Conservation (phyloP, 164 flowering plant species). For the Dillenia turbinata region DNA sequence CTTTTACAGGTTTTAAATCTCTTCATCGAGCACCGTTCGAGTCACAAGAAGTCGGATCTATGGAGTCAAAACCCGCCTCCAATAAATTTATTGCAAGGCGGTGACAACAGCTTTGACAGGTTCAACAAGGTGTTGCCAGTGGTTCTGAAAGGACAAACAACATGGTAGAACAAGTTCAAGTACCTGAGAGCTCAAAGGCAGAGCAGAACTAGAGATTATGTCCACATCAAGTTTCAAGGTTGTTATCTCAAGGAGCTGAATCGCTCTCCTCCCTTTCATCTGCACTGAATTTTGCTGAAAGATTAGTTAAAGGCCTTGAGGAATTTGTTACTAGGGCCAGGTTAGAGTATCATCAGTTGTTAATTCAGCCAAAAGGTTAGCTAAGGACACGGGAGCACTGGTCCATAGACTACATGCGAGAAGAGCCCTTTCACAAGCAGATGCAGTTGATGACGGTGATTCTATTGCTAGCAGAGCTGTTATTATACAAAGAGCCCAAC, state of each 20-base stretch:
- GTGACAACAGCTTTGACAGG: too few species aligned
- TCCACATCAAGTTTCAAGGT: slow-evolving; percentile 20
- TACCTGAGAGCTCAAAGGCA: not conserved
- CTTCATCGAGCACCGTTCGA: too few species aligned
- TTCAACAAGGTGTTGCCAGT: too few species aligned
- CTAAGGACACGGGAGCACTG: slow-evolving; percentile 5
- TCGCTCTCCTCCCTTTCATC: slow-evolving; percentile 37
- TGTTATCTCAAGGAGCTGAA: slow-evolving; percentile 30
- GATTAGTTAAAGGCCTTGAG: slow-evolving; percentile 30
- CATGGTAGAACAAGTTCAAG: too few species aligned
- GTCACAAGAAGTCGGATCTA: too few species aligned
- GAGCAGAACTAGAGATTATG: slow-evolving; percentile 11
- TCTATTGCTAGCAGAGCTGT: slow-evolving; percentile 17
- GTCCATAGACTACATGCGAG: slow-evolving; percentile 1
- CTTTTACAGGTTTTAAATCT: too few species aligned
- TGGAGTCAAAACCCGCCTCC: too few species aligned
- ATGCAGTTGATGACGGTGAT: slow-evolving; percentile 11
- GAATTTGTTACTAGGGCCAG: slow-evolving; percentile 8
- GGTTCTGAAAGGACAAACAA: too few species aligned
- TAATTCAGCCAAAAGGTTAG: too few species aligned
- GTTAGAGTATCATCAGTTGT: not conserved
- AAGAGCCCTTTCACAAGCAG: too few species aligned
- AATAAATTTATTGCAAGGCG: too few species aligned
- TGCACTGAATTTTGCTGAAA: slow-evolving; percentile 27
- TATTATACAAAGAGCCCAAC: slow-evolving; percentile 16